Evolutionary conservation across 345 rosid species (phyloP), one percentile per base, ranked within the genome.

Genomic region (Gossypium stocksii): DNA sequence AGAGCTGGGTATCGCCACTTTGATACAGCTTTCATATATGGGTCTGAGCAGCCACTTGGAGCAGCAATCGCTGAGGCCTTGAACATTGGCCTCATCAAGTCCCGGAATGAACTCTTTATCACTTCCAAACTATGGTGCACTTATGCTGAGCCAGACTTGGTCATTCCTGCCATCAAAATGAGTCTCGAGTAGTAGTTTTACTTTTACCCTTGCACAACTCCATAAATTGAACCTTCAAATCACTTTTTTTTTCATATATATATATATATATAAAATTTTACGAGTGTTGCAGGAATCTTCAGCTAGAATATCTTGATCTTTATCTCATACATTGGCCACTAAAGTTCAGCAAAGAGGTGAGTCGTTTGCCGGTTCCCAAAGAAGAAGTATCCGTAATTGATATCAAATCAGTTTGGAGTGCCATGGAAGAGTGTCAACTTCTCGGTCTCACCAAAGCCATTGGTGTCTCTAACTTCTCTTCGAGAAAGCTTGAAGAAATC

Each of bases 321-420:
- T 79, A 86, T 70, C 78, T 84, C 7, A 77, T 86, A 43, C 87
- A 84, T 66, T 82, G 70, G 71, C 89, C 87, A 0, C 76, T 79
- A 41, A 82, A 81, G 29, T 29, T 84, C 70, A 82, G 46, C 60
- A 70, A 70, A 70, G 48, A 70, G 17, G 17, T 34, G 11, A 52
- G 16, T 69, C 60, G 58, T 13, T 9, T 69, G 10, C 60, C 72
- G 1, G 15, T 69, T 4, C 72, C 72, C 3, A 64, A 73, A 46
- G 79, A 81, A 52, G 25, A 71, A 54, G 59, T 79, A 27, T 59
- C 53, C 22, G 74, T 63, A 16, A 10, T 84, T 17, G 84, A 84
- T 68, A 19, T 67, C 9, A 69, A 74, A 57, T 61, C 77, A 0
- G 82, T 84, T 11, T 84, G 84, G 86, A 73, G 71, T 79, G 82